phyloP scores from a whole-genome alignment of 164 flowering plant genomes.

The Platanus orientalis region DNA sequence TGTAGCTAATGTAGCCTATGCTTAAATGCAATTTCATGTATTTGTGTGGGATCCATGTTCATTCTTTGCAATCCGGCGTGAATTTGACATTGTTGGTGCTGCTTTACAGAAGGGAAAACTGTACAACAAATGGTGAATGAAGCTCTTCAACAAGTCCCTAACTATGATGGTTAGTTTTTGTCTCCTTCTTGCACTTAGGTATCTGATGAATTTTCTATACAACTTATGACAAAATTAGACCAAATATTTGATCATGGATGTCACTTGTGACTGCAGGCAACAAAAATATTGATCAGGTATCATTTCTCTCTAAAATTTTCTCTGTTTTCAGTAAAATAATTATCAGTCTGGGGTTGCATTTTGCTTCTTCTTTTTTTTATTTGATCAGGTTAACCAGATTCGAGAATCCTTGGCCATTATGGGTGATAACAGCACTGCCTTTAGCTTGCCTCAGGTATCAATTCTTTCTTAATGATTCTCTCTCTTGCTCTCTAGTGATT shows the following conservation, averaged over 20 bases:
- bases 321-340: background rate
- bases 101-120: conserved; percentile 86
- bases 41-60: too few species aligned
- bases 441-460: conserved; percentile 94
- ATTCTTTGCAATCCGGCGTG: background rate
- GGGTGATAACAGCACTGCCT: conserved; percentile 99
- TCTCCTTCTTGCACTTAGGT: background rate
- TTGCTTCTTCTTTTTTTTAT: conserved; percentile 10
- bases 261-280: conserved; percentile 61
- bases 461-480: too few species aligned
- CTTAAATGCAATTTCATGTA: background rate
- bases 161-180: conserved; percentile 59
- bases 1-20: background rate
- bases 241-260: conserved; percentile 15
- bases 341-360: conserved; percentile 5
- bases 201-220: background rate
- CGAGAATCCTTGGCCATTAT: conserved; percentile 90
- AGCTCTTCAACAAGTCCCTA: conserved; percentile 87
- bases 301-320: background rate
- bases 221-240: background rate
- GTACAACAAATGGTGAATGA: conserved; percentile 97
- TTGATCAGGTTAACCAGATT: conserved; percentile 86
- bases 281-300: conserved; percentile 76
- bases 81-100: conserved; percentile 12
- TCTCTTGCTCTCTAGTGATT: too few species aligned